These are phyloP conservation scores for Alternaria gaisen DNA, from an alignment of 2,329 filamentous ascomycete species.

Conservation along the genomic window DNA sequence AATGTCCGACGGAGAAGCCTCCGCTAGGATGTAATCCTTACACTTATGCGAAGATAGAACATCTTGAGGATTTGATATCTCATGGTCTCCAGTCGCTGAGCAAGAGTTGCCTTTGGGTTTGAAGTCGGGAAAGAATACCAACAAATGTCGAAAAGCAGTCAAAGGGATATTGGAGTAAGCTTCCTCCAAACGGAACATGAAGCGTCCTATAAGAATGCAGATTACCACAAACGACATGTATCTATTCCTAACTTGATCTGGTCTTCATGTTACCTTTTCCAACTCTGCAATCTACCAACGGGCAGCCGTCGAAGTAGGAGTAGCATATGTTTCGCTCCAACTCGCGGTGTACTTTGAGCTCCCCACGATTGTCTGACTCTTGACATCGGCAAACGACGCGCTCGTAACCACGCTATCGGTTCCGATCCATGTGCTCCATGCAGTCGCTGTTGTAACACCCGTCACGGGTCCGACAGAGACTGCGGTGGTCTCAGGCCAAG, in stretches of 20 bases:
- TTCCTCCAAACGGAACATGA: too few species aligned
- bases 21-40: neutral
- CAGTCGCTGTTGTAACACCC: slow-evolving; percentile 35
- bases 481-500: slow-evolving; percentile 44
- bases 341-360: slow-evolving; percentile 32
- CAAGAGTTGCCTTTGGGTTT: too few species aligned
- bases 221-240: neutral
- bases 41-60: too few species aligned
- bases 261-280: neutral
- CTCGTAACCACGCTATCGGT: slow-evolving; percentile 32
- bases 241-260: fast-evolving
- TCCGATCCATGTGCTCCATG: slow-evolving; percentile 45
- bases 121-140: neutral
- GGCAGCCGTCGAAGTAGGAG: slow-evolving; percentile 17
- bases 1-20: too few species aligned
- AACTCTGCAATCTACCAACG: slow-evolving; percentile 16
- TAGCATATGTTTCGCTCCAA: slow-evolving; percentile 30
- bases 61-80: neutral
- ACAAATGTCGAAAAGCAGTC: neutral
- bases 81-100: neutral
- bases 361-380: slow-evolving; percentile 34
- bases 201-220: fast-evolving
- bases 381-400: slow-evolving; percentile 34
- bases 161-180: too few species aligned
- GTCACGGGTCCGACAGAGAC: slow-evolving; percentile 41